Percentiles rank a stretch among this genome's conserved stretches.
These are phyloP conservation scores for Starmerella powellii DNA, from an alignment of 805 yeast genomes.

Conservation along the genomic window DNA sequence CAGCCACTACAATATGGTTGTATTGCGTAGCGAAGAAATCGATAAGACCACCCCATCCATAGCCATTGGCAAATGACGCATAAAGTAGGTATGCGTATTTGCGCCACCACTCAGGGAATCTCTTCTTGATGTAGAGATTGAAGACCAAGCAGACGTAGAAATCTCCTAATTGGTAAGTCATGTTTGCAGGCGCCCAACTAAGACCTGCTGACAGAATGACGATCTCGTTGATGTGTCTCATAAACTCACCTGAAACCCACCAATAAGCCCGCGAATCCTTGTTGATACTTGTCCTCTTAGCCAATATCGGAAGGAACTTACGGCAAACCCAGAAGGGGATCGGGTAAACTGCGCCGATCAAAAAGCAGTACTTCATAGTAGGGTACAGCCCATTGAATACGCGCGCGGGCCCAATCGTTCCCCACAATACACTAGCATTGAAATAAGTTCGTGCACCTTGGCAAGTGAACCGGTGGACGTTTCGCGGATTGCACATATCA, in stretches of 20 bases:
- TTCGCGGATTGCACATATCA: conserved; percentile 30
- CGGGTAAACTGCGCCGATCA: conserved; percentile 36
- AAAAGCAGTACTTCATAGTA: conserved; percentile 47
- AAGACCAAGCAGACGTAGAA: conserved; percentile 33
- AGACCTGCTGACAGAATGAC: conserved; percentile 5
- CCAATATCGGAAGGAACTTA: conserved; percentile 5
- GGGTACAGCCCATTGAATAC: conserved; percentile 45
- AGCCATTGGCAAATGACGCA: conserved; percentile 40
- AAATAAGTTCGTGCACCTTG: conserved; percentile 34
- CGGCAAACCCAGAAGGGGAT: conserved; percentile 15
- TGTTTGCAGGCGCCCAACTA: conserved; percentile 36
- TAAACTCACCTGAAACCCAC: conserved; percentile 33
- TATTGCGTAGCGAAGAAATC: conserved; percentile 35
- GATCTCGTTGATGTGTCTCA: conserved; percentile 10
- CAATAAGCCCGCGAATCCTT: conserved; percentile 31
- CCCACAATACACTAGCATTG: conserved; percentile 45
- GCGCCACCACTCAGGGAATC: conserved; percentile 41
- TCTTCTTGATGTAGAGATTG: conserved; percentile 34
- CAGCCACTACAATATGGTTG: conserved; percentile 37
- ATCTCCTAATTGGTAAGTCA: conserved; percentile 34
- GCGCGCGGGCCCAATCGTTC: conserved; percentile 47
- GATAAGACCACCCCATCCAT: conserved; percentile 38
- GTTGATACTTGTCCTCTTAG: conserved; percentile 19
- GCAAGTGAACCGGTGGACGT: conserved; percentile 34
- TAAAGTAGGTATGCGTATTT: conserved; percentile 40